Base-by-base conservation (phyloP, 495 filamentous ascomycete species). In the Talaromyces adpressus region DNA sequence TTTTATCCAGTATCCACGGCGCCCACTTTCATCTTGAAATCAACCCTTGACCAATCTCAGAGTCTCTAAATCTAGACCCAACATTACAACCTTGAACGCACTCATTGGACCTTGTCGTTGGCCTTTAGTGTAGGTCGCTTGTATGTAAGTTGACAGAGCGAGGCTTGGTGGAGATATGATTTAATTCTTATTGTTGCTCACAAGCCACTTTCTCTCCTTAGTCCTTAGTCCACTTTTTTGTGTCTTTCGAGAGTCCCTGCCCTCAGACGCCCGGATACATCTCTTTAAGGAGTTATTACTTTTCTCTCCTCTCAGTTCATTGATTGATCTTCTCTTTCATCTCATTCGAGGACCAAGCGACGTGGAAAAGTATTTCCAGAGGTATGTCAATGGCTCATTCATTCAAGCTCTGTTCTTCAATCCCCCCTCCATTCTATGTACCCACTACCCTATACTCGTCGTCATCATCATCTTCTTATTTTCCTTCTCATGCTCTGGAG, bases 11-110 rank as follows among this genome's bases (percentile, higher is more conserved):
- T 29, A 49, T 56, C 52, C 52, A 53, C 51, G 47, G 47, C 47
- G 20, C 16, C 51, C 51, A 56, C 52, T 56, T 56, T 27, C 52
- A 56, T 56, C 52, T n/a, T 56, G 6, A n/a, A 53, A 53, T 22
- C 23, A 53, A 53, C 22, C 18, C 49, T 30, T 25, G 49, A 20
- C 18, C 49, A 20, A 53, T 20, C 23, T 20, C 7, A 20, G 18
- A 25, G 49, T 25, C 52, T 9, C 52, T 56, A 2, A 14, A 29
- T 11, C 52, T 56, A 29, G 52, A 14, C 52, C 52, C 52, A 56
- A 56, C 22, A n/a, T n/a, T n/a, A n/a, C n/a, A 56, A 29, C 22
- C 52, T 27, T 29, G 20, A 56, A 56, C 4, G 16, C 12, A 22
- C 23, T 29, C 18, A 53, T 8, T 53, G 49, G 49, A 25, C 23